These are phyloP conservation scores for Echites panduratus DNA, from an alignment of 257 asterid genomes.

Conservation along the genomic window DNA sequence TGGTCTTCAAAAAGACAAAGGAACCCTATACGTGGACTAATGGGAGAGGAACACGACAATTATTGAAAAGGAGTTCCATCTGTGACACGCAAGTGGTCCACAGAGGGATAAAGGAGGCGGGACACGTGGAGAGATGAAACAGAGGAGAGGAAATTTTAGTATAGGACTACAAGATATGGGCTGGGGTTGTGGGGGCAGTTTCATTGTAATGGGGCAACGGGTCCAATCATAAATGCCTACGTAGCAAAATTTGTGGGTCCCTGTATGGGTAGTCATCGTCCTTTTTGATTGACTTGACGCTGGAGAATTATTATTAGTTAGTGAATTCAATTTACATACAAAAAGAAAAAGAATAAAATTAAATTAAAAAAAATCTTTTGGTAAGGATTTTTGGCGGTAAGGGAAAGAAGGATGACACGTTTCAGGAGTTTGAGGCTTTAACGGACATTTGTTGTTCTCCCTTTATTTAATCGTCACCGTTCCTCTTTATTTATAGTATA, in stretches of 20 bases:
- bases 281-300: neutral
- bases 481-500: neutral
- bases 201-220: neutral
- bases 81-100: constrained; percentile 17
- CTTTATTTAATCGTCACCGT: neutral
- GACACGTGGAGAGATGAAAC: constrained; percentile 10
- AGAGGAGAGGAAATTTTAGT: no score
- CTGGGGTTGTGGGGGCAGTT: neutral
- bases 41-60: constrained; percentile 3
- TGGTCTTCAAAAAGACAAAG: no score
- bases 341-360: neutral
- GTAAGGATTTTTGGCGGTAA: neutral
- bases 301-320: neutral
- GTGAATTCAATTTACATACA: no score
- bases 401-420: constrained; percentile 2
- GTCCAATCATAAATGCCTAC: constrained; percentile 4
- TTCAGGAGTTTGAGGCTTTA: neutral
- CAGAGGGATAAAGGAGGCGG: neutral
- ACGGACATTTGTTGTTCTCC: neutral
- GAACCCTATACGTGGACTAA: constrained; percentile 30
- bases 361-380: no score
- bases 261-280: neutral
- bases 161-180: no score
- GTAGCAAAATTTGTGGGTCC: neutral
- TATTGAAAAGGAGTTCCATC: neutral